Percentiles rank a stretch among this genome's conserved stretches.
These are phyloP conservation scores for Pilaira anomala DNA, from an alignment of 192 early-diverging fungal species.

Conservation along the genomic window DNA sequence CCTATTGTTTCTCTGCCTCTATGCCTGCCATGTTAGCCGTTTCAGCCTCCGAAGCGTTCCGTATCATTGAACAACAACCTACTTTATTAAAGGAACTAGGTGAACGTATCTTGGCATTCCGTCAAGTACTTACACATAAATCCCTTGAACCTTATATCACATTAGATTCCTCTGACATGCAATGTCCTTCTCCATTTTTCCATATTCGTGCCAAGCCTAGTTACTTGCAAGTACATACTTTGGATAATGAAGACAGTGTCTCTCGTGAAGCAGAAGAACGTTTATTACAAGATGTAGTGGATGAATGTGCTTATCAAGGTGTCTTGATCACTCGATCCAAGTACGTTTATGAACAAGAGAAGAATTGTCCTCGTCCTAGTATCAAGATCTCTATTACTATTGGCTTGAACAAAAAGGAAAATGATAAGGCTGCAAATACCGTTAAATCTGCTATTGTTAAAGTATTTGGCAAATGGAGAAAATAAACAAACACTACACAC, in stretches of 20 bases:
- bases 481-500: constrained; percentile 17
- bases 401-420: constrained; percentile 77
- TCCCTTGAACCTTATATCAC: constrained; percentile 27
- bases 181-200: constrained; percentile 61
- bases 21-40: constrained; percentile 94
- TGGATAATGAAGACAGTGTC: constrained; percentile 17
- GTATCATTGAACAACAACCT: constrained; percentile 52
- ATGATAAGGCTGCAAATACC: constrained; percentile 76
- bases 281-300: constrained; percentile 79
- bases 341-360: constrained; percentile 84
- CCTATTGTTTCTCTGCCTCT: constrained; percentile 93
- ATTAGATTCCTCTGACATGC: constrained; percentile 3
- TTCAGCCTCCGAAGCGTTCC: constrained; percentile 79
- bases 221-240: constrained; percentile 19
- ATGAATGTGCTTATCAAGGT: constrained; percentile 73
- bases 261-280: constrained; percentile 70
- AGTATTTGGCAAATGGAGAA: constrained; percentile 44
- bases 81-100: constrained; percentile 49
- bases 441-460: constrained; percentile 70
- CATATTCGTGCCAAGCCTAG: constrained; percentile 66
- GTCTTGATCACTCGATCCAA: constrained; percentile 85
- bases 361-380: constrained; percentile 65
- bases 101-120: constrained; percentile 65
- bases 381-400: constrained; percentile 80
- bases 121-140: constrained; percentile 29